These are phyloP conservation scores for Candida corydali DNA, from an alignment of 805 yeast genomes.

Conservation along the genomic window DNA sequence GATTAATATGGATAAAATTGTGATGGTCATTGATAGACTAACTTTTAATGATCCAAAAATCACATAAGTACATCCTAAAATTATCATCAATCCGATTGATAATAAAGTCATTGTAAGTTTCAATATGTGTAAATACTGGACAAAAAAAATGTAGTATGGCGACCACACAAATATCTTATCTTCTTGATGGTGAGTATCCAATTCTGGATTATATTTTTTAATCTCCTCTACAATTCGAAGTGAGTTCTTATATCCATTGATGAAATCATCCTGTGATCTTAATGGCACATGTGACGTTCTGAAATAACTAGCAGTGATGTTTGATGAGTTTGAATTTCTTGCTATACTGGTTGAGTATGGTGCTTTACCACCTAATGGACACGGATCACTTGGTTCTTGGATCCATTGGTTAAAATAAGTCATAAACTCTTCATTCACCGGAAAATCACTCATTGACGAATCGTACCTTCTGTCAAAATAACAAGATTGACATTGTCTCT, in stretches of 20 bases:
- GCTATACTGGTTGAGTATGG: conserved; percentile 69
- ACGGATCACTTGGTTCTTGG: conserved; percentile 75
- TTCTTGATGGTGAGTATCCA: too few species aligned
- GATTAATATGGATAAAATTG: conserved; percentile 60
- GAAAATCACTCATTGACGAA: conserved; percentile 77
- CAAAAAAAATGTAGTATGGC: conserved; percentile 89
- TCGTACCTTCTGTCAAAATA: conserved; percentile 62
- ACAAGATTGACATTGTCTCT: conserved; percentile 72
- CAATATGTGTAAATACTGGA: conserved; percentile 72
- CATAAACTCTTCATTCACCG: conserved; percentile 68
- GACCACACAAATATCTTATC: conserved; percentile 91
- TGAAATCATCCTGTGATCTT: conserved; percentile 79
- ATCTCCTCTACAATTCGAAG: conserved; percentile 60
- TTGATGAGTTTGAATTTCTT: conserved; percentile 24
- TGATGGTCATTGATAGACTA: conserved; percentile 51
- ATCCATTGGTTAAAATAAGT: conserved; percentile 78
- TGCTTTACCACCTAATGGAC: conserved; percentile 95
- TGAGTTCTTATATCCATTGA: conserved; percentile 71
- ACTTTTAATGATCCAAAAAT: conserved; percentile 66
- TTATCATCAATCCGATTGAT: conserved; percentile 46
- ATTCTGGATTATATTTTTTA: conserved; percentile 30
- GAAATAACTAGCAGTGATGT: conserved; percentile 60
- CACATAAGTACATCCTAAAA: conserved; percentile 49
- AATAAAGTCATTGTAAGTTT: conserved; percentile 54
- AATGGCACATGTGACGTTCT: conserved; percentile 77